phyloP scores from a whole-genome alignment of 208 protist genomes.

The Tritrichomonas foetus region DNA sequence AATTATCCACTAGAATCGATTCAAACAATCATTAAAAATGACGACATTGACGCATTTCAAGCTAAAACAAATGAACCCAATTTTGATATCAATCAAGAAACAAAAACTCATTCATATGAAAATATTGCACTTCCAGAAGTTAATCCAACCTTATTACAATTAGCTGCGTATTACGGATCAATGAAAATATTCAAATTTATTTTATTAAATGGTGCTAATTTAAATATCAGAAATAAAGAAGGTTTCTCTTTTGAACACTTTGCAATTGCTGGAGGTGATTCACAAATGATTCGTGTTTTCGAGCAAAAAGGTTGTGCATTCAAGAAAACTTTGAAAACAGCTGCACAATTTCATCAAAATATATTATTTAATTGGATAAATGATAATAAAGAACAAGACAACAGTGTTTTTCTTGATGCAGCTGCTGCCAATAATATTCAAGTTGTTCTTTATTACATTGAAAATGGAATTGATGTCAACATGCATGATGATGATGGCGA shows the following conservation, averaged over 20 bases:
- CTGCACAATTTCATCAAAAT: neutral
- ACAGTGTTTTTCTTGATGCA: too few species aligned
- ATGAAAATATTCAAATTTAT: neutral
- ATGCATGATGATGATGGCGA: too few species aligned
- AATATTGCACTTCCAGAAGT: too few species aligned
- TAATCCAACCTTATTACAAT: neutral
- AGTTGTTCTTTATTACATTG: too few species aligned
- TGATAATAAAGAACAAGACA: neutral
- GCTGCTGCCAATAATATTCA: too few species aligned
- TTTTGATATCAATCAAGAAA: neutral
- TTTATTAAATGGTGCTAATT: neutral
- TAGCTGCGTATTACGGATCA: neutral
- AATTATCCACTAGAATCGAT: neutral
- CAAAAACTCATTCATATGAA: too few species aligned
- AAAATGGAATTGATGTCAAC: too few species aligned
- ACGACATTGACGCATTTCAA: neutral
- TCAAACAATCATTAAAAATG: neutral
- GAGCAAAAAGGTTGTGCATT: neutral
- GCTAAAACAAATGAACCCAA: neutral
- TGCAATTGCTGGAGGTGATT: neutral
- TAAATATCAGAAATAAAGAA: neutral
- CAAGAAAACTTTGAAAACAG: neutral
- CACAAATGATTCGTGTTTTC: neutral
- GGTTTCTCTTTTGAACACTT: neutral
- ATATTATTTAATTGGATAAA: neutral